Evolutionary conservation across 495 filamentous ascomycete genomes (phyloP).

Genomic region (Daldinia decipiens): DNA sequence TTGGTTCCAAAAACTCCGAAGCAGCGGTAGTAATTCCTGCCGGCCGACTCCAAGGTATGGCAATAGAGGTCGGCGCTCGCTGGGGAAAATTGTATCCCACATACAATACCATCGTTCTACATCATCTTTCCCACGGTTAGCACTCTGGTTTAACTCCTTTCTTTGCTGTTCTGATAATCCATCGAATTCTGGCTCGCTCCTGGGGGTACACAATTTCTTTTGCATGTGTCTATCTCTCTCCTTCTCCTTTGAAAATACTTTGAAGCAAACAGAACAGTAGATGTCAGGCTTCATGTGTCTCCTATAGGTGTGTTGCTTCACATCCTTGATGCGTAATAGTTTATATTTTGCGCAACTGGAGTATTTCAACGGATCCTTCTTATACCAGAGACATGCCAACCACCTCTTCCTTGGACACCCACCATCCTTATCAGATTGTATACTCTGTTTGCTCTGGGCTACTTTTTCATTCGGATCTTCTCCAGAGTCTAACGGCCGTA

Average conservation of each 20-base stretch:
- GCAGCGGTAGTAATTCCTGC: conserved; percentile 14
- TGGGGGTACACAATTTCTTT: background rate
- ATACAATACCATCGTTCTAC: background rate
- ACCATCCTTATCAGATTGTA: background rate
- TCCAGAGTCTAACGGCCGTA: too few species aligned
- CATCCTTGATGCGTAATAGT: background rate
- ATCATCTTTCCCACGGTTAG: background rate
- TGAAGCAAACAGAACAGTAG: background rate
- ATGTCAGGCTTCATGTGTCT: background rate
- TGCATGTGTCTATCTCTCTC: background rate
- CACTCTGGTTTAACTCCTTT: background rate
- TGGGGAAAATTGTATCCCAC: background rate
- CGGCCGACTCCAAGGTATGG: background rate
- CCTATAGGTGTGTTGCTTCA: background rate
- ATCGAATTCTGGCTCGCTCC: background rate
- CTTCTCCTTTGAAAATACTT: background rate
- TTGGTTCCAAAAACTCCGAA: conserved; percentile 22
- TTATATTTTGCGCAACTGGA: background rate
- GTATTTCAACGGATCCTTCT: background rate
- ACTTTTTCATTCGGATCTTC: too few species aligned
- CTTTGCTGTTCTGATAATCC: background rate
- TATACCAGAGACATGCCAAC: background rate
- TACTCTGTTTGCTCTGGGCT: too few species aligned
- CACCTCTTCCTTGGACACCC: background rate
- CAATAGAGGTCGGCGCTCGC: background rate